Percentiles rank a stretch among this genome's conserved stretches.
phyloP scores from a whole-genome alignment of 2,329 filamentous ascomycete species.

The Ophiostoma quercus region DNA sequence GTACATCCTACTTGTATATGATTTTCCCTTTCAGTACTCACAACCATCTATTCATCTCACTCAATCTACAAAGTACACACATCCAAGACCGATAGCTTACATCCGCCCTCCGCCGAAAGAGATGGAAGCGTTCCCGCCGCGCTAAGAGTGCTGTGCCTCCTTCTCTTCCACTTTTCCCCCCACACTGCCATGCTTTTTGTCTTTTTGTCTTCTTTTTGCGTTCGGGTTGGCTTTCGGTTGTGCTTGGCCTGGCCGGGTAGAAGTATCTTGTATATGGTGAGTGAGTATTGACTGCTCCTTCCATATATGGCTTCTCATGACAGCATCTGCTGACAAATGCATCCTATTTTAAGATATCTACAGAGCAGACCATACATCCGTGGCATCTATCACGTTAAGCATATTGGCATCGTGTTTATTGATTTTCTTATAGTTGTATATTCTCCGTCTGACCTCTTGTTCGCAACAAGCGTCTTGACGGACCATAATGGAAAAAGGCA shows the following conservation, averaged over 20 bases:
- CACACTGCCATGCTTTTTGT: constrained; percentile 1
- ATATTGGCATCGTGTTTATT: not conserved
- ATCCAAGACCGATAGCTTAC: not conserved
- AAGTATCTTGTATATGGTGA: too few relatives aligned
- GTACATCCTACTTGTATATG: too few relatives aligned
- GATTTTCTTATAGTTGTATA: too few relatives aligned
- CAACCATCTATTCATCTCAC: not conserved
- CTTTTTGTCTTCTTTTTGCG: not conserved
- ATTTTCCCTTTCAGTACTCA: not conserved
- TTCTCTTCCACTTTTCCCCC: constrained; percentile 7
- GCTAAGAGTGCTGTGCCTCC: constrained; percentile 12
- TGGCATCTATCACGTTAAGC: not conserved
- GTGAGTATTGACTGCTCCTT: too few relatives aligned
- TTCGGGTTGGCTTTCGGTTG: not conserved
- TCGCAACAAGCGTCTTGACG: not conserved
- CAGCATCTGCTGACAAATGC: not conserved
- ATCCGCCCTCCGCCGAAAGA: not conserved
- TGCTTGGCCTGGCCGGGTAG: not conserved
- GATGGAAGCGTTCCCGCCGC: constrained; percentile 8
- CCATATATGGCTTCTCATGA: too few relatives aligned
- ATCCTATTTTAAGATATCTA: too few relatives aligned
- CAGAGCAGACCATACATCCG: too few relatives aligned
- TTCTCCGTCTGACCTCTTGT: not conserved
- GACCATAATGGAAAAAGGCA: not conserved
- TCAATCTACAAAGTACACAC: too few relatives aligned